These are phyloP conservation scores for Stemphylium lycopersici DNA, from an alignment of 2,329 filamentous ascomycete species.

Conservation along the genomic window DNA sequence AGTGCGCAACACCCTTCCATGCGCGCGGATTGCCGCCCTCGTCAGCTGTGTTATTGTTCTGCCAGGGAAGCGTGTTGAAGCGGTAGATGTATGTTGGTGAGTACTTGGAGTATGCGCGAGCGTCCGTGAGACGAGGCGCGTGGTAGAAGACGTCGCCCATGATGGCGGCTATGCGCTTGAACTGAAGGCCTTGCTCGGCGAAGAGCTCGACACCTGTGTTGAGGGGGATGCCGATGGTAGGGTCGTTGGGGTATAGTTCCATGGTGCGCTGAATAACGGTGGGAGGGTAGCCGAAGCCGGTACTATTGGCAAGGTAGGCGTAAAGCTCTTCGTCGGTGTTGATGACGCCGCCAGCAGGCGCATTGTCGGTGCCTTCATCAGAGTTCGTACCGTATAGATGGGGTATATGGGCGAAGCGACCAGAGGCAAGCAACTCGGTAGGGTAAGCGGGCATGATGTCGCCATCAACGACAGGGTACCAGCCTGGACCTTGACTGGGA, in stretches of 20 bases:
- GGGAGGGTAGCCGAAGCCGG: constrained; percentile 41
- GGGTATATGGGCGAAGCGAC: constrained; percentile 68
- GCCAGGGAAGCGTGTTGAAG: constrained; percentile 58
- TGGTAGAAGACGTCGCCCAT: constrained; percentile 63
- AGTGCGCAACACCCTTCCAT: constrained; percentile 60
- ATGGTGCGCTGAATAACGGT: constrained; percentile 41
- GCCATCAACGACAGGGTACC: constrained; percentile 60
- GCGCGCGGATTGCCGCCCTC: constrained; percentile 52
- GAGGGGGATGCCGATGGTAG: constrained; percentile 39
- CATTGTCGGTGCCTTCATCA: constrained; percentile 69
- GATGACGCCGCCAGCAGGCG: constrained; percentile 57
- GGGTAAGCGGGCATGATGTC: constrained; percentile 62
- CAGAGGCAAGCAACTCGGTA: constrained; percentile 61
- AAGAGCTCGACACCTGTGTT: constrained; percentile 42
- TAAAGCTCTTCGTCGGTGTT: constrained; percentile 61
- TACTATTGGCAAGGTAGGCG: constrained; percentile 41
- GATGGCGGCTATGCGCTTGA: constrained; percentile 60
- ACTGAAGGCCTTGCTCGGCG: constrained; percentile 52
- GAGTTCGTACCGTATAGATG: constrained; percentile 69
- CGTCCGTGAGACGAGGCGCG: constrained; percentile 56
- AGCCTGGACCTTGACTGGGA: constrained; percentile 44
- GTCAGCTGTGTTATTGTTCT: constrained; percentile 36
- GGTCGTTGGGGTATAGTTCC: constrained; percentile 45
- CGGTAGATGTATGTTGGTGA: constrained; percentile 64
- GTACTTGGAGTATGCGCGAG: constrained; percentile 55